A percentile compares a stretch with the other conserved stretches of the same genome.
Evolutionary conservation across 2,329 filamentous ascomycete genomes (phyloP).

Genomic region (Ampelomyces quisqualis): DNA sequence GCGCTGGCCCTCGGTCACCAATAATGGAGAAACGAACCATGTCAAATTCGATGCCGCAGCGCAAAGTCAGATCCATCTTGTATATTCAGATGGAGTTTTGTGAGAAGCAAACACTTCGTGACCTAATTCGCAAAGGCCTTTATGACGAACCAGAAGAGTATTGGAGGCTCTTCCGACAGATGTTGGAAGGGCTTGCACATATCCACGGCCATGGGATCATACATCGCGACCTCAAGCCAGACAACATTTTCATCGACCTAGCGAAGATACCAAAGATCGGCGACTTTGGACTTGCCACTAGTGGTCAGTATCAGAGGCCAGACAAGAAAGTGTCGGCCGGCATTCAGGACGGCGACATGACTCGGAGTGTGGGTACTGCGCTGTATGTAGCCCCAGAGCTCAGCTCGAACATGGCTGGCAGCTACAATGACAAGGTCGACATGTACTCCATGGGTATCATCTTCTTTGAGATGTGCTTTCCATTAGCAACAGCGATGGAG

Average conservation of each 20-base stretch:
- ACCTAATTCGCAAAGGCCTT: constrained; percentile 77
- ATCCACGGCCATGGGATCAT: constrained; percentile 91
- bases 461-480: constrained; percentile 93
- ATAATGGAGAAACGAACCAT: constrained; percentile 41
- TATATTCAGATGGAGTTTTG: constrained; percentile 99
- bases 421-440: constrained; percentile 93
- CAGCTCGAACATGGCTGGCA: constrained; percentile 69
- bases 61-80: constrained; percentile 68
- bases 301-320: constrained; percentile 67
- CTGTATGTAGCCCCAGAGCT: constrained; percentile 94
- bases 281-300: constrained; percentile 93
- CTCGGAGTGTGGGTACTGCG: constrained; percentile 70
- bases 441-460: constrained; percentile 98
- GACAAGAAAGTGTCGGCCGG: constrained; percentile 52
- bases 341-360: constrained; percentile 60
- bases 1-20: constrained; percentile 38
- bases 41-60: constrained; percentile 50
- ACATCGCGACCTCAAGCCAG: constrained; percentile 92
- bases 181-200: constrained; percentile 84
- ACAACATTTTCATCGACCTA: constrained; percentile 95
- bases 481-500: constrained; percentile 63
- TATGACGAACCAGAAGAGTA: constrained; percentile 73
- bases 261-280: constrained; percentile 91
- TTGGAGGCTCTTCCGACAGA: constrained; percentile 89
- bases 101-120: constrained; percentile 86